Evolutionary conservation across 1,139 yeast genomes (phyloP), one percentile per base, ranked within the genome.

Genomic region (Candida frijolesensis): DNA sequence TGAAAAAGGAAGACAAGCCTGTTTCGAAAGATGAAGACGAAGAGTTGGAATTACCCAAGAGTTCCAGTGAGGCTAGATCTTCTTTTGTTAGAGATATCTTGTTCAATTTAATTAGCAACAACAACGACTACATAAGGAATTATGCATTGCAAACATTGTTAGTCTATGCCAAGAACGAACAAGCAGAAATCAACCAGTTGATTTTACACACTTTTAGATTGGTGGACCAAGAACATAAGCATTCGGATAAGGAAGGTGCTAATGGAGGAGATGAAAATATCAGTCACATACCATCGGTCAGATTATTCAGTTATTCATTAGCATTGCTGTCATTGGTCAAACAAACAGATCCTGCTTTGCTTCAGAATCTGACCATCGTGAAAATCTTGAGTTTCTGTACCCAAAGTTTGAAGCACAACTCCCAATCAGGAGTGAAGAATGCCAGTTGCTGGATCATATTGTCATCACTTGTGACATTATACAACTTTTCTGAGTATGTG

Each of bases 401-500:
- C 9, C 82, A 77, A 54, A 72, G 67, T 51, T 68, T 77, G 58
- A 77, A 77, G 57, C 79, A 76, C 50, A 72, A 65, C 47, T 57
- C 59, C 5, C 58, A 57, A 45, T 55, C 57, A 15, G 60, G 60
- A 29, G 40, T 57, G 61, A 50, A 69, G 62, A 51, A 65, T 51
- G 61, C 72, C 3, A 60, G 74, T 49, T 55, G 88, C 56, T 92
- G 98, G 98, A 77, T 86, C 3, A 69, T 90, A 19, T 70, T 94
- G 39, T 76, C 86, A 47, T 96, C 97, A 0, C 70, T 91, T 42
- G 87, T 92, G 66, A 84, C 90, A 18, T 81, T 86, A 52, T 85
- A 87, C 44, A 79, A 80, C 11, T 76, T 79, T 14, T 71, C 75
- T 0, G 81, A 76, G 53, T 87, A 85, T 58, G 81, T 88, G 39